Base-by-base conservation (phyloP, 768 basidiomycete species). In the Pleurotus tuoliensis region DNA sequence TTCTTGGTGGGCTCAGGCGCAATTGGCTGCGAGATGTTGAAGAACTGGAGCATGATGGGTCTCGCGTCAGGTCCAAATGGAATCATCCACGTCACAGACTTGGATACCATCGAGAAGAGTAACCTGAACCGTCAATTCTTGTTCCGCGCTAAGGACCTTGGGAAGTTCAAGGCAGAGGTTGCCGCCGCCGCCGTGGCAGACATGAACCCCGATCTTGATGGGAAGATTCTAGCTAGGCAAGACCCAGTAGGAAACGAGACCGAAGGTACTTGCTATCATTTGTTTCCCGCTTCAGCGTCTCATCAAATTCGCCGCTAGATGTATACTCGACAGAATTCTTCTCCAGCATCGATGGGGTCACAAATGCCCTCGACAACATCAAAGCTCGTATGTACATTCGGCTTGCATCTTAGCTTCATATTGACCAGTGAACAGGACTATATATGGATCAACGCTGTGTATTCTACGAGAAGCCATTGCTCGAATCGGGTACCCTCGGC, bases 1-100 rank as follows among this genome's bases (percentile, higher is more conserved):
- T 99, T 99, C 82, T 81, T 99, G 45, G 97, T 99, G 56, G 97
- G 97, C 7, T 87, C 96, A n/a, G 97, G 97, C 45, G 97, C 97
- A 37, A 98, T 99, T 68, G 97, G 97, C 16, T 99, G 97, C 67
- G 97, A 99, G 75, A 98, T 98, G 97, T 75, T 99, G 65, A 99
- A 99, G 80, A 99, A 98, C 72, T 99, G 97, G 97, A 90, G 92
- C 62, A 91, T 98, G 93, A 96, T 98, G 81, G 97, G 97, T 59
- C 76, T 99, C 46, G 95, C 83, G 5, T 82, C 87, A 27, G 92
- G 92, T 9, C 76, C 82, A 13, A 78, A 85, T 41, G 97, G 92
- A 8, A 73, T 80, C 51, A 91, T 99, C 56, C 86, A 95, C 64
- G 92, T 98, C 56, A 98, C 97, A 4, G 97, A 99, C 71, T 72